These are phyloP conservation scores for Rosa multiflora DNA, from an alignment of 306 rosid genomes.

Conservation along the genomic window DNA sequence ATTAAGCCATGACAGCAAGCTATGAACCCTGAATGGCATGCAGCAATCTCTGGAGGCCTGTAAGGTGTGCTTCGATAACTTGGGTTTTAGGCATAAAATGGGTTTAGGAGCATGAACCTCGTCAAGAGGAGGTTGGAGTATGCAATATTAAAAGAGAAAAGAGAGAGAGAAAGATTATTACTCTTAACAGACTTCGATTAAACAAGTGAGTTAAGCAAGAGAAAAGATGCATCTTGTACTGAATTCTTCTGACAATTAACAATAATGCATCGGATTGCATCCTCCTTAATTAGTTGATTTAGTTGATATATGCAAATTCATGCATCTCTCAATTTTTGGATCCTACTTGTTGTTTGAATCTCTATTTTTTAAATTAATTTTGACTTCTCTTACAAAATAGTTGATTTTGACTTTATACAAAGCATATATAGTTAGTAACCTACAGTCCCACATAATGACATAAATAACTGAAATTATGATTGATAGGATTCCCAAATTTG, in stretches of 20 bases:
- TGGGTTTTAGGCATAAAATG: conserved; percentile 1
- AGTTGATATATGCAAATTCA: conserved; percentile 1
- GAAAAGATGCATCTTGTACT: conserved; percentile 14
- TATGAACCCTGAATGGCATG: conserved; percentile 13
- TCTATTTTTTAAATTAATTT: not conserved
- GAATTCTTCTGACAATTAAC: conserved; percentile 4
- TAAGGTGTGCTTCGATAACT: conserved; percentile 7
- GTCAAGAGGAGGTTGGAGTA: not conserved
- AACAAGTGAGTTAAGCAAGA: not conserved
- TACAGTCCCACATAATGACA: not conserved
- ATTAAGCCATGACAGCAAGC: conserved; percentile 19
- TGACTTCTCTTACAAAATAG: conserved; percentile 2
- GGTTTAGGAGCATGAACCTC: conserved; percentile 17
- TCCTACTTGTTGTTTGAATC: conserved; percentile 2
- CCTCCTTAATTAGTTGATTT: not conserved
- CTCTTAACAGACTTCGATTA: not conserved
- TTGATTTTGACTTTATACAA: conserved; percentile 2
- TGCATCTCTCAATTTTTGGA: conserved; percentile 9
- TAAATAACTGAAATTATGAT: not conserved
- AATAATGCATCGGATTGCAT: not conserved
- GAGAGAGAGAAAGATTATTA: conserved; percentile 4
- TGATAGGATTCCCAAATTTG: not conserved
- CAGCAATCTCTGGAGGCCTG: conserved; percentile 10
- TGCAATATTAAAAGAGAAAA: not conserved
- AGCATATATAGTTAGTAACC: not conserved